A percentile compares a stretch with the other conserved stretches of the same genome.
phyloP scores from a whole-genome alignment of 768 basidiomycete genomes.

The Cystofilobasidium capitatum region DNA sequence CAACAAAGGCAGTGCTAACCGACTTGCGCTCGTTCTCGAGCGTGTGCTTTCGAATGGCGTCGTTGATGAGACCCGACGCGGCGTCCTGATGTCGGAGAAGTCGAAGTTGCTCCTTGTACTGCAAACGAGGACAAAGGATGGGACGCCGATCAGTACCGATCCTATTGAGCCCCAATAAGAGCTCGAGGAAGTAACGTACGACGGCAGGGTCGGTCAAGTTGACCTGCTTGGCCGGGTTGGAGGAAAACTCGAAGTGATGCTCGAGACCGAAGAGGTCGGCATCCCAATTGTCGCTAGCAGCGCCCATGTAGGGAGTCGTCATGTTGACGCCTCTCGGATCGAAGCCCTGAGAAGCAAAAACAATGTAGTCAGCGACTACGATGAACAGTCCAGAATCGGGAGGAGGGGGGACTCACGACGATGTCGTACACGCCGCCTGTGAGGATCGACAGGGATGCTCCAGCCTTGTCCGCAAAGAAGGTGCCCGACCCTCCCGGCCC shows the following conservation, averaged over 20 bases:
- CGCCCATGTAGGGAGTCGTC: background rate
- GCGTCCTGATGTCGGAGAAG: too few species aligned
- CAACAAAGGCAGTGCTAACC: slow-evolving; percentile 8
- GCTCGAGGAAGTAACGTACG: background rate
- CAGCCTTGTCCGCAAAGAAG: background rate
- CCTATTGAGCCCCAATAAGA: too few species aligned
- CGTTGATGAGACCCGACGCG: background rate
- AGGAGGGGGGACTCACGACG: background rate
- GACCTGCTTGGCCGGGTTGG: background rate
- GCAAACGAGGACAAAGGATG: too few species aligned
- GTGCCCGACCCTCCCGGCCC: background rate
- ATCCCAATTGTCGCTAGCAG: background rate
- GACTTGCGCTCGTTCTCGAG: background rate
- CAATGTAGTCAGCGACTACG: too few species aligned
- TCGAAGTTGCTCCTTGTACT: too few species aligned
- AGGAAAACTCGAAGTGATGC: background rate
- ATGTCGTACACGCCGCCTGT: background rate
- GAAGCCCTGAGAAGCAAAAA: background rate
- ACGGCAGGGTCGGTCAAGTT: background rate
- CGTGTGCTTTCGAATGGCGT: background rate
- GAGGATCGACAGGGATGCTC: background rate
- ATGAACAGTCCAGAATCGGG: too few species aligned
- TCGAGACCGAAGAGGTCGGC: background rate
- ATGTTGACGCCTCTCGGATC: slow-evolving; percentile 13
- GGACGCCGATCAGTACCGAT: too few species aligned